Evolutionary conservation across 2,329 filamentous ascomycete genomes (phyloP).

Genomic region (Trichoderma koningiopsis): DNA sequence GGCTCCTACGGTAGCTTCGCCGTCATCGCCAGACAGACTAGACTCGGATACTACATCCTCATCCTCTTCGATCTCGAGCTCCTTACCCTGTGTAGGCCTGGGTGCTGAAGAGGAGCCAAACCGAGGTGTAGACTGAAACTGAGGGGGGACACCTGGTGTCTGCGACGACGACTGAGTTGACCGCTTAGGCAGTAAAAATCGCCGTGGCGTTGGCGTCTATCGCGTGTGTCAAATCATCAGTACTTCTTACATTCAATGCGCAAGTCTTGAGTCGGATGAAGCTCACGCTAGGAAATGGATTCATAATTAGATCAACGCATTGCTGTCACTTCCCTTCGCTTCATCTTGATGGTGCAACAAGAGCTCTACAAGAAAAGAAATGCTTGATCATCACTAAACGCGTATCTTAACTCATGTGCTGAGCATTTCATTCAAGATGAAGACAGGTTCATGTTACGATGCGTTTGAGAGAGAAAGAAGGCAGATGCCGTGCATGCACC

Average conservation of each 20-base stretch:
- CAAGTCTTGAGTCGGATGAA: too few species aligned
- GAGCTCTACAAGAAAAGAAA: not conserved
- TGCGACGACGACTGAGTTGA: constrained; percentile 39
- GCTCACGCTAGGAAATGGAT: constrained; percentile 26
- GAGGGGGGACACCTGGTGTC: constrained; percentile 36
- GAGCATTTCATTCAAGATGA: not conserved
- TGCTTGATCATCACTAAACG: constrained; percentile 13
- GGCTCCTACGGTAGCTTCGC: not conserved
- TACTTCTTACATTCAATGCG: not conserved
- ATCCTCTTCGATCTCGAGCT: constrained; percentile 37
- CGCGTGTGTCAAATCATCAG: not conserved
- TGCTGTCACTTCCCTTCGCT: not conserved
- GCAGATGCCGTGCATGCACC: not conserved
- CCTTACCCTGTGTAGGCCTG: constrained; percentile 35
- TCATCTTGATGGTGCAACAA: constrained; percentile 9
- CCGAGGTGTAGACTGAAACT: constrained; percentile 44
- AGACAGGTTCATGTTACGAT: not conserved
- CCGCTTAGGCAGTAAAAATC: constrained; percentile 43
- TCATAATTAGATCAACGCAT: constrained; percentile 24
- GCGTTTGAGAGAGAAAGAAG: not conserved
- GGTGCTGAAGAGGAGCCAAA: constrained; percentile 41
- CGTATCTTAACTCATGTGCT: not conserved
- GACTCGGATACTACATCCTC: constrained; percentile 26
- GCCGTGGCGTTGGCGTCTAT: constrained; percentile 45
- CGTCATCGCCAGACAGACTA: constrained; percentile 20